Evolutionary conservation across 2,329 filamentous ascomycete species (phyloP), one percentile per base, ranked within the genome.

Genomic region (Aspergillus persii): DNA sequence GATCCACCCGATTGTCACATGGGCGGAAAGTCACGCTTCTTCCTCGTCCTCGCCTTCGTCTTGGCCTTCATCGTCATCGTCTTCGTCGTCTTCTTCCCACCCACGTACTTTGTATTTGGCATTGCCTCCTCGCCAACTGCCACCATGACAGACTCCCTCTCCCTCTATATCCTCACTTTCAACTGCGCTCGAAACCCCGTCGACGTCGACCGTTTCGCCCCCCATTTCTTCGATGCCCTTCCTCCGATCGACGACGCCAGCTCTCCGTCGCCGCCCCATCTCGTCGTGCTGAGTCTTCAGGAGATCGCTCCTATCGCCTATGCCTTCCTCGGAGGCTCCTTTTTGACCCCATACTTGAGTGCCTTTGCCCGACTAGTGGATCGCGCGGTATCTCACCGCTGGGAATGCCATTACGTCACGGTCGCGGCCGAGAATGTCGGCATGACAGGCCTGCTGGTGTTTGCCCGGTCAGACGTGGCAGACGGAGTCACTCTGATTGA

Each of bases 391-490:
- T 74, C 80, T 41, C 77, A 79, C 54, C 76, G 75, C 57, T 73
- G 71, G 63, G 67, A 75, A 18, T 18, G 44, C 33, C 80, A 82
- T 18, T 96, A 96, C 74, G 85, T 86, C 44, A 85, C 91, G 56
- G 78, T 96, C 29, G 80, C 86, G 51, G 83, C 85, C 26, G 84
- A 87, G 50, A 92, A 95, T 73, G 84, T 93, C 52, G 94, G 95
- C 64, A 92, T 97, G 87, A 98, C 93, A 0, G 92, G 85, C 27
- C 85, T 98, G 53, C 86, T 98, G 81, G 83, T 97, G 18, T 96
- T 96, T 72, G 89, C 88, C 23, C 86, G 86, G 58, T 82, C 88
- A 2, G 77, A 82, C 48, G 68, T 84, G 47, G 80, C 84, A 0
- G 75, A 82, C 8, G 80, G 83, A 27, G 79, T 97, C 54, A 78